Conservation (phyloP, 192 early-diverging fungal genomes). For the Entomortierella chlamydospora region DNA sequence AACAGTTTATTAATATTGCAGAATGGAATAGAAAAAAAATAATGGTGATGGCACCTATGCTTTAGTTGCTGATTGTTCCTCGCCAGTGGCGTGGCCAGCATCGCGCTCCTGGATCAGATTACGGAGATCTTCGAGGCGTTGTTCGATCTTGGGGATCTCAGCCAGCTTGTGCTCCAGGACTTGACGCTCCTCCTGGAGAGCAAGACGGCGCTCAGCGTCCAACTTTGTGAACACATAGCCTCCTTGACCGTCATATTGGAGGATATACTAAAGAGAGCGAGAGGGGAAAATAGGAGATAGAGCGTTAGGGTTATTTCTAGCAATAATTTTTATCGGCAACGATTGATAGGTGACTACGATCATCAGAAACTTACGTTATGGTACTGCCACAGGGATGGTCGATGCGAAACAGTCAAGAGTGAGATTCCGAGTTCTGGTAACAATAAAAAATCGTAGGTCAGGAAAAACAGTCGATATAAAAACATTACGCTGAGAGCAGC, state of each 20-base stretch:
- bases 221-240: slow-evolving; percentile 94
- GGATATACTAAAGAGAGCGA: slow-evolving; percentile 77
- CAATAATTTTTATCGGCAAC: too few relatives aligned
- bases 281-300: background rate
- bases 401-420: slow-evolving; percentile 94
- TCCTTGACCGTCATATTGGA: slow-evolving; percentile 97
- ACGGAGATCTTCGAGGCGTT: slow-evolving; percentile 72
- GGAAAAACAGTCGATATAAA: too few relatives aligned
- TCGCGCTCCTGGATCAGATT: slow-evolving; percentile 59
- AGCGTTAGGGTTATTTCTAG: background rate
- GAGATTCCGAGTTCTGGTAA: slow-evolving; percentile 79
- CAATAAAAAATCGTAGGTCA: slow-evolving; percentile 11
- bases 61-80: slow-evolving; percentile 8
- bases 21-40: background rate
- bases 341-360: too few relatives aligned
- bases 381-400: slow-evolving; percentile 96
- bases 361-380: slow-evolving; percentile 83
- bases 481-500: background rate
- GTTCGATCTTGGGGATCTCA: slow-evolving; percentile 83
- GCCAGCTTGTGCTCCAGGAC: slow-evolving; percentile 79
- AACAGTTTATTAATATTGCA: background rate
- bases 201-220: slow-evolving; percentile 87
- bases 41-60: background rate
- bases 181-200: slow-evolving; percentile 93
- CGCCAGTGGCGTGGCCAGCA: slow-evolving; percentile 17